These are phyloP conservation scores for Rhizopogon rudus DNA, from an alignment of 768 basidiomycete genomes.

Conservation along the genomic window DNA sequence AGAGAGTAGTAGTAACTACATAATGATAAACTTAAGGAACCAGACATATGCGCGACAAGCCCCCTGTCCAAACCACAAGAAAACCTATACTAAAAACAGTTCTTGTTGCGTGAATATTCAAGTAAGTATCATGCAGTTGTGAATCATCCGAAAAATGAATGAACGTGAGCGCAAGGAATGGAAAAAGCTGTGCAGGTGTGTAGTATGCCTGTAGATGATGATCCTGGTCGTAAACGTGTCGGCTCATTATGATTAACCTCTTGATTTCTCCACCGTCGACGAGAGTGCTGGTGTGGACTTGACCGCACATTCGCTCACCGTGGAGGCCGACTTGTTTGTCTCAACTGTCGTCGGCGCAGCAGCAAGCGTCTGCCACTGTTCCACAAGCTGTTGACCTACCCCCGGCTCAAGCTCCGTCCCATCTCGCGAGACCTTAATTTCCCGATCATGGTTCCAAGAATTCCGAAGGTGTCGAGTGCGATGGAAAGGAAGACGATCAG, in stretches of 20 bases:
- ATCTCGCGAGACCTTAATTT: slow-evolving; percentile 80
- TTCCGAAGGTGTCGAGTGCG: slow-evolving; percentile 80
- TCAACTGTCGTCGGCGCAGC: slow-evolving; percentile 6
- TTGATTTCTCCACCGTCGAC: neutral
- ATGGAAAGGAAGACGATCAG: slow-evolving; percentile 65
- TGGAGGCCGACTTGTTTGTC: neutral
- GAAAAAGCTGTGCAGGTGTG: neutral
- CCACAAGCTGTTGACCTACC: slow-evolving; percentile 62
- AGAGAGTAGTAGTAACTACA: too few relatives aligned
- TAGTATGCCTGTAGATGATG: slow-evolving; percentile 3
- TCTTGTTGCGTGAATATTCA: slow-evolving; percentile 55
- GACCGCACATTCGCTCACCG: slow-evolving; percentile 1
- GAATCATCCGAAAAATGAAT: slow-evolving; percentile 2
- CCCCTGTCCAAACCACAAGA: neutral
- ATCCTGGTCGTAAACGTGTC: neutral
- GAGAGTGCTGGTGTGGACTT: slow-evolving; percentile 3
- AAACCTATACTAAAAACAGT: slow-evolving; percentile 26
- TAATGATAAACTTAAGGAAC: neutral
- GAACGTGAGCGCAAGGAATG: slow-evolving; percentile 9
- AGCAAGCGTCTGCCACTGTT: slow-evolving; percentile 55
- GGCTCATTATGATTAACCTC: neutral
- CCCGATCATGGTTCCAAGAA: slow-evolving; percentile 86
- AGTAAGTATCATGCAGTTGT: slow-evolving; percentile 31
- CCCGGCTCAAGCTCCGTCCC: slow-evolving; percentile 89
- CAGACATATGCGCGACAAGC: neutral